A percentile compares a stretch with the other conserved stretches of the same genome.
These are phyloP conservation scores for Debaryomycetaceae sp. DNA, from an alignment of 1,139 yeast genomes.

Conservation along the genomic window DNA sequence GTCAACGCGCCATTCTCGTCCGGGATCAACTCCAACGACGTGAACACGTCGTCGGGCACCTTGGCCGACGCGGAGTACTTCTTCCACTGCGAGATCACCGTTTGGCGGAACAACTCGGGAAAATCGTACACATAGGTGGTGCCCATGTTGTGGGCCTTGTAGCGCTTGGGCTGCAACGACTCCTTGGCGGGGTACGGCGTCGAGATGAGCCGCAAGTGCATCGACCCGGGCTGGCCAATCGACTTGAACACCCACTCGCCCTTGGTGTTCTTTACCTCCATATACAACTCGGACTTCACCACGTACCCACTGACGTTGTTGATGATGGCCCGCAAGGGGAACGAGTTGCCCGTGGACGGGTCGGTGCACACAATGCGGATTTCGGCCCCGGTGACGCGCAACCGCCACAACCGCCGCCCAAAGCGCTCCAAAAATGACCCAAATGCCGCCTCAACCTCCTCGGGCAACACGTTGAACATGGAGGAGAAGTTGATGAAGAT, in stretches of 20 bases:
- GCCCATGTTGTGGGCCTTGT: slow-evolving; percentile 97
- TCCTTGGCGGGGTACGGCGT: slow-evolving; percentile 98
- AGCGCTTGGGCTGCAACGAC: slow-evolving; percentile 96
- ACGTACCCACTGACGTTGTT: slow-evolving; percentile 97
- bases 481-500: slow-evolving; percentile 96
- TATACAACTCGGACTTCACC: slow-evolving; percentile 89
- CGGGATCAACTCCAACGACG: slow-evolving; percentile 75
- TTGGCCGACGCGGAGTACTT: slow-evolving; percentile 49
- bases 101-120: slow-evolving; percentile 98
- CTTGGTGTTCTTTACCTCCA: slow-evolving; percentile 85
- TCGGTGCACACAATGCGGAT: slow-evolving; percentile 94
- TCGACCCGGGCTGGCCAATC: slow-evolving; percentile 87
- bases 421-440: slow-evolving; percentile 97
- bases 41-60: slow-evolving; percentile 75
- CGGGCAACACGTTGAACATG: slow-evolving; percentile 87
- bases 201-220: slow-evolving; percentile 94
- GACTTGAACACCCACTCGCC: slow-evolving; percentile 98
- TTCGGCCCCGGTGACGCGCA: slow-evolving; percentile 96
- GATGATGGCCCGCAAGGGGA: slow-evolving; percentile 94
- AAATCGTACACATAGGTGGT: slow-evolving; percentile 97
- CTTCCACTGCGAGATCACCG: slow-evolving; percentile 82
- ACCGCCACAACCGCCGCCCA: slow-evolving; percentile 94
- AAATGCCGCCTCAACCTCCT: slow-evolving; percentile 95
- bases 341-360: slow-evolving; percentile 78
- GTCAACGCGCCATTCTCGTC: slow-evolving; percentile 77